phyloP scores from a whole-genome alignment of 2,329 filamentous ascomycete genomes.

The Sporothrix brunneoviolacea region DNA sequence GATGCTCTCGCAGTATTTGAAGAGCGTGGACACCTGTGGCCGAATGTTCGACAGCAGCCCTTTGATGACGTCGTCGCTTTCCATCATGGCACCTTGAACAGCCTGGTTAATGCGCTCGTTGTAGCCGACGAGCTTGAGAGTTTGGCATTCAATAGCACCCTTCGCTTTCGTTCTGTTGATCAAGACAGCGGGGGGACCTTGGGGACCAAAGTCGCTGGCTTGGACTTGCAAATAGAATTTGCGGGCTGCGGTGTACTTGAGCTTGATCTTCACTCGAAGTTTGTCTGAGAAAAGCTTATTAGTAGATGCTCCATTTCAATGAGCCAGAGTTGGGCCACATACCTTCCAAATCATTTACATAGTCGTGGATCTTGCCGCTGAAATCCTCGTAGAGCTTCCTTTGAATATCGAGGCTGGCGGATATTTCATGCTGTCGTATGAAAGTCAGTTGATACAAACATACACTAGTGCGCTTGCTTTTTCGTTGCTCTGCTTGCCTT shows the following conservation, averaged over 20 bases:
- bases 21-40: conserved; percentile 63
- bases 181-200: conserved; percentile 38
- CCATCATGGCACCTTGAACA: conserved; percentile 73
- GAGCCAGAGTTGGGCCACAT: conserved; percentile 16
- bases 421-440: conserved; percentile 10
- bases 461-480: background rate
- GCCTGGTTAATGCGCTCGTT: conserved; percentile 73
- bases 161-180: conserved; percentile 71
- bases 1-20: conserved; percentile 79
- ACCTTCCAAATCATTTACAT: conserved; percentile 59
- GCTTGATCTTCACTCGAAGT: conserved; percentile 16
- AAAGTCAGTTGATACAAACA: background rate
- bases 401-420: conserved; percentile 17
- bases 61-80: conserved; percentile 73
- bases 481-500: conserved; percentile 43
- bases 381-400: conserved; percentile 84
- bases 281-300: conserved; percentile 20
- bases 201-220: conserved; percentile 54
- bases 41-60: conserved; percentile 67
- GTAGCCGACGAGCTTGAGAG: conserved; percentile 72
- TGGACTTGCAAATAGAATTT: conserved; percentile 72
- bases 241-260: conserved; percentile 70
- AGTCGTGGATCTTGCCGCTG: conserved; percentile 57
- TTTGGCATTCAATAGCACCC: conserved; percentile 79
- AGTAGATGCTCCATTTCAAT: conserved; percentile 12